A percentile compares a stretch with the other conserved stretches of the same genome.
Conservation (phyloP, 208 protist genomes). For the Entamoeba histolytica region DNA sequence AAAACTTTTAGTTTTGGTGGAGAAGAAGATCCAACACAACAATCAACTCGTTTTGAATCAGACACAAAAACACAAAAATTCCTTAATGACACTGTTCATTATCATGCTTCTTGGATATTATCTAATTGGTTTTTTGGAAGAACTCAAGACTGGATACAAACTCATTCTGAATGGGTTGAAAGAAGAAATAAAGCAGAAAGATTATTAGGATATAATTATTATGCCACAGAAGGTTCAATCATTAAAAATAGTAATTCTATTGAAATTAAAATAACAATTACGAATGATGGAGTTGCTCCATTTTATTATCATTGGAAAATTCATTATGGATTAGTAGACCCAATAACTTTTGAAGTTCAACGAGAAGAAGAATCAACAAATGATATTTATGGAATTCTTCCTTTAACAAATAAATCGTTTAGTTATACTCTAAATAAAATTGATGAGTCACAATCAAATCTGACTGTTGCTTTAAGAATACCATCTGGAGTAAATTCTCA, state of each 20-base stretch:
- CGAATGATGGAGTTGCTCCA: not conserved
- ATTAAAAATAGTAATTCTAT: not conserved
- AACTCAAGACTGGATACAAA: not conserved
- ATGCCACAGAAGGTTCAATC: not conserved
- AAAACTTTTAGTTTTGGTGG: not conserved
- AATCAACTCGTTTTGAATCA: not conserved
- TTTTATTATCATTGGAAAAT: not conserved
- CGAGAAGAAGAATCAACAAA: not conserved
- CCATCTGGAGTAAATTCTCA: not conserved
- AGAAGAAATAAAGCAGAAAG: not conserved
- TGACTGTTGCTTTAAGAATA: not conserved
- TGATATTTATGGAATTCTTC: not conserved
- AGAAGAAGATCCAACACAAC: not conserved
- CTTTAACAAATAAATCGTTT: not conserved
- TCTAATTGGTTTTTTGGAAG: not conserved
- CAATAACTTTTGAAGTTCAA: not conserved
- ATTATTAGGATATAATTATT: not conserved
- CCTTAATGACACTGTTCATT: not conserved
- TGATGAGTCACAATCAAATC: not conserved
- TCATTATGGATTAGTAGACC: not conserved
- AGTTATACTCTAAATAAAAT: not conserved
- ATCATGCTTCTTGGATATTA: not conserved
- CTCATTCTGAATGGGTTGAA: not conserved
- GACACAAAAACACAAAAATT: not conserved
- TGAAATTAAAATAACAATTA: not conserved